Evolutionary conservation across 352 stramenopile species (phyloP).

Genomic region (Ophiocytium majus): DNA sequence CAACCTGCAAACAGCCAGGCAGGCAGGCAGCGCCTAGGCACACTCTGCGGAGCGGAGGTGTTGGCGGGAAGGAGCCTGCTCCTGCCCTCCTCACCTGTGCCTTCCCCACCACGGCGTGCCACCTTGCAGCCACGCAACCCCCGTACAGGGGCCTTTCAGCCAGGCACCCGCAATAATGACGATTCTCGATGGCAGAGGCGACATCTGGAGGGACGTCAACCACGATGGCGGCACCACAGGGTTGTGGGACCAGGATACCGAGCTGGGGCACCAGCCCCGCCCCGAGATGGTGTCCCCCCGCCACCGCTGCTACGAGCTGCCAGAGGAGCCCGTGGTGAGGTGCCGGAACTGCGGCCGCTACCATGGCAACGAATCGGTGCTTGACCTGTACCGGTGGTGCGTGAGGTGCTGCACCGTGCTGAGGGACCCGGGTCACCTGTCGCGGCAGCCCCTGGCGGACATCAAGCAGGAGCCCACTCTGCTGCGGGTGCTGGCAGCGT

Average conservation of each 20-base stretch:
- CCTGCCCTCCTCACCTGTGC: too few relatives aligned
- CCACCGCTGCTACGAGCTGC: not conserved
- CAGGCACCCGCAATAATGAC: too few relatives aligned
- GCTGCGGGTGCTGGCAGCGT: constrained; percentile 38
- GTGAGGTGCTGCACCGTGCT: constrained; percentile 45
- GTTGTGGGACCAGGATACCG: not conserved
- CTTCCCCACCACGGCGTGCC: too few relatives aligned
- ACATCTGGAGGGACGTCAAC: not conserved
- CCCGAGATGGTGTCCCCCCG: not conserved
- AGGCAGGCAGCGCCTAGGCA: too few relatives aligned
- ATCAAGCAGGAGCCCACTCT: constrained; percentile 3
- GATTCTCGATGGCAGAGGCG: not conserved
- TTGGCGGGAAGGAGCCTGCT: too few relatives aligned
- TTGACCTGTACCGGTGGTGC: constrained; percentile 26
- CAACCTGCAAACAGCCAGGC: too few relatives aligned
- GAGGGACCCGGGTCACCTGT: constrained; percentile 29
- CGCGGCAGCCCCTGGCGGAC: not conserved
- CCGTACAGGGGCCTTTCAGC: too few relatives aligned
- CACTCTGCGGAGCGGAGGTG: too few relatives aligned
- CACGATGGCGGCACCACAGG: not conserved
- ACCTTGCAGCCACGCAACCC: too few relatives aligned
- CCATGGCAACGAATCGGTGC: not conserved
- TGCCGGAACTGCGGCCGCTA: not conserved
- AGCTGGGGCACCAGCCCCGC: not conserved
- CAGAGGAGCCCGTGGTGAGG: not conserved